phyloP scores from a whole-genome alignment of 108 stramenopile species.

The Nannochloropsis granulata region DNA sequence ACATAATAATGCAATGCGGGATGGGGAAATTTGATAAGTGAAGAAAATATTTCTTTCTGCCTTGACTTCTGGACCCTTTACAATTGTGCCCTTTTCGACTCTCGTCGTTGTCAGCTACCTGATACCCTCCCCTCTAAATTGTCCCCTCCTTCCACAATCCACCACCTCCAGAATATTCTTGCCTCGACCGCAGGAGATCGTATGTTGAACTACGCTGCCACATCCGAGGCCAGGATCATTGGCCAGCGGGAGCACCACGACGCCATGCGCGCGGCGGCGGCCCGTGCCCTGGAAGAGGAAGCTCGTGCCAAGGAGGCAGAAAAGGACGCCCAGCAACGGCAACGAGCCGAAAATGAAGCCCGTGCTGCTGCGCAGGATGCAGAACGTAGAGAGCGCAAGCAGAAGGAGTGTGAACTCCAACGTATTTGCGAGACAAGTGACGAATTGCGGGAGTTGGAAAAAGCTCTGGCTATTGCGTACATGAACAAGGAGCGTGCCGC shows the following conservation, averaged over 20 bases:
- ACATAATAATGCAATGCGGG: not conserved
- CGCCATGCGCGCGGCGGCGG: not conserved
- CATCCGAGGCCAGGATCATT: not conserved
- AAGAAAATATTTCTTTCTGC: not conserved
- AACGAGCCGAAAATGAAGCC: not conserved
- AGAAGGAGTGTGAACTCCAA: not conserved
- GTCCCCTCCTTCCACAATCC: too few species aligned
- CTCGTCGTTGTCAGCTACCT: not conserved
- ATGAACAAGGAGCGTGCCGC: conserved; percentile 6
- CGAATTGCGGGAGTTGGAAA: conserved; percentile 7
- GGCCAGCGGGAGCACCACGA: not conserved
- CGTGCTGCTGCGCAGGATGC: not conserved
- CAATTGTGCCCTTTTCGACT: too few species aligned
- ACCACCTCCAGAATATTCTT: not conserved
- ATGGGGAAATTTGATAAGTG: not conserved
- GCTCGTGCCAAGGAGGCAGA: not conserved
- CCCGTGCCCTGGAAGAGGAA: not conserved
- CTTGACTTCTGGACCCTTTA: not conserved
- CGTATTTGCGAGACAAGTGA: conserved; percentile 1
- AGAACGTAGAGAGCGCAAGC: not conserved
- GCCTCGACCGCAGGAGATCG: not conserved
- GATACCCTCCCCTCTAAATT: not conserved
- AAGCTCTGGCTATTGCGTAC: not conserved
- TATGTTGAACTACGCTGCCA: not conserved
- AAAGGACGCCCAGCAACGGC: not conserved